These are phyloP conservation scores for Fusarium sarcochroum DNA, from an alignment of 2,329 filamentous ascomycete species.

Conservation along the genomic window DNA sequence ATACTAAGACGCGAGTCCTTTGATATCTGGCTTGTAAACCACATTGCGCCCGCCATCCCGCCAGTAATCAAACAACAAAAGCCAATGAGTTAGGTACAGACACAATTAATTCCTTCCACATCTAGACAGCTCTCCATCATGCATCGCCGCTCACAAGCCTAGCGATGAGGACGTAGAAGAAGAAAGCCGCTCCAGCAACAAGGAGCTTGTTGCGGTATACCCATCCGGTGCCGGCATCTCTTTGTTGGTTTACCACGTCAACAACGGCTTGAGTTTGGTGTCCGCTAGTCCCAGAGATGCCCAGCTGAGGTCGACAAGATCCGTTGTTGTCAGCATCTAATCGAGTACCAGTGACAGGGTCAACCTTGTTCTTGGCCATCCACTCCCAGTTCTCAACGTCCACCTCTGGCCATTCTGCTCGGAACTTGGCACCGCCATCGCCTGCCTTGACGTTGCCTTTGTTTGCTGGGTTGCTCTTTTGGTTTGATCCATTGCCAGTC, in stretches of 20 bases:
- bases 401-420: conserved; percentile 88
- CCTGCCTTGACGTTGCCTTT: conserved; percentile 91
- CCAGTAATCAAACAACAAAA: conserved; percentile 28
- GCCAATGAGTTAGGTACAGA: conserved; percentile 16
- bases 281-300: conserved; percentile 73
- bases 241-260: conserved; percentile 81
- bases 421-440: conserved; percentile 93
- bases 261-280: conserved; percentile 78
- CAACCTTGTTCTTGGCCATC: conserved; percentile 88
- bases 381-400: conserved; percentile 92
- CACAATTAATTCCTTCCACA: conserved; percentile 5
- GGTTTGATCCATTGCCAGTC: conserved; percentile 85
- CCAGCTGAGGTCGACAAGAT: conserved; percentile 66
- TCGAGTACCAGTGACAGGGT: conserved; percentile 79
- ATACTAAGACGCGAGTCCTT: conserved; percentile 45
- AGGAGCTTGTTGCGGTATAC: conserved; percentile 83
- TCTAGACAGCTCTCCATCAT: conserved; percentile 12
- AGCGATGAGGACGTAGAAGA: conserved; percentile 87
- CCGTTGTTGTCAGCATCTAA: conserved; percentile 63
- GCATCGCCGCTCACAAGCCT: conserved; percentile 73
- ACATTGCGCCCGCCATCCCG: conserved; percentile 35
- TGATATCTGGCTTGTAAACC: conserved; percentile 41
- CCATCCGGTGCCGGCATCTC: conserved; percentile 88
- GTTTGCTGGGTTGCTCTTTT: conserved; percentile 64
- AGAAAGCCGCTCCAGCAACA: conserved; percentile 77